Conservation (phyloP, 805 yeast species). For the Saccharomycopsis sp. region DNA sequence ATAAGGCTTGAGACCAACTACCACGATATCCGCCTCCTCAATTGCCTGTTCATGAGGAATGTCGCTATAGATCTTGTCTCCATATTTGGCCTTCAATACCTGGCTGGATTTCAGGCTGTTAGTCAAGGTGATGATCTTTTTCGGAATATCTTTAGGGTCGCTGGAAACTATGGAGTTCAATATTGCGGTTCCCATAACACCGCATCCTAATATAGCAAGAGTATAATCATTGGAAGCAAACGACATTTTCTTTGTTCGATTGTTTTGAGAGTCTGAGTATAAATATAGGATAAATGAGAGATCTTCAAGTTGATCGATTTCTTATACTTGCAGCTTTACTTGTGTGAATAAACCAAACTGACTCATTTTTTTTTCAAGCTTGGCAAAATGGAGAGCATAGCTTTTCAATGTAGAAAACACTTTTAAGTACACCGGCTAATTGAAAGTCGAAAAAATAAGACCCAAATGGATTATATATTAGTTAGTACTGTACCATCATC, state of each 20-base stretch:
- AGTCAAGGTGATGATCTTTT: slow-evolving; percentile 73
- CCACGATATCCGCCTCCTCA: slow-evolving; percentile 55
- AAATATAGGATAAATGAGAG: neutral
- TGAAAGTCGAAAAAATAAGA: neutral
- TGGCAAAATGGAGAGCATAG: too few species aligned
- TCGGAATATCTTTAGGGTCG: slow-evolving; percentile 43
- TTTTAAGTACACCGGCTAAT: too few species aligned
- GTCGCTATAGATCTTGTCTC: slow-evolving; percentile 41
- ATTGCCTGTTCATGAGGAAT: slow-evolving; percentile 53
- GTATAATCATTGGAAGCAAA: slow-evolving; percentile 35
- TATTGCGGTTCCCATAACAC: slow-evolving; percentile 94
- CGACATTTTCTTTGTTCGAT: neutral
- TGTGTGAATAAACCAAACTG: neutral
- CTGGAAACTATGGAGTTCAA: slow-evolving; percentile 65
- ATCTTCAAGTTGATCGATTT: neutral
- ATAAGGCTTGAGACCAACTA: slow-evolving; percentile 87
- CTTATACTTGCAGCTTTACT: neutral
- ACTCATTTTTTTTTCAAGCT: neutral
- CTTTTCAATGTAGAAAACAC: too few species aligned
- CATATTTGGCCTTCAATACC: slow-evolving; percentile 43
- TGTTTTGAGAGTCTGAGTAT: neutral
- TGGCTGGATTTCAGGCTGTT: slow-evolving; percentile 45
- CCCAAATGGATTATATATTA: neutral
- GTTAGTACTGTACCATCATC: neutral
- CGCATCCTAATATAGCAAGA: slow-evolving; percentile 81